phyloP scores from a whole-genome alignment of 805 yeast species.

The Metschnikowia dekortorum region DNA sequence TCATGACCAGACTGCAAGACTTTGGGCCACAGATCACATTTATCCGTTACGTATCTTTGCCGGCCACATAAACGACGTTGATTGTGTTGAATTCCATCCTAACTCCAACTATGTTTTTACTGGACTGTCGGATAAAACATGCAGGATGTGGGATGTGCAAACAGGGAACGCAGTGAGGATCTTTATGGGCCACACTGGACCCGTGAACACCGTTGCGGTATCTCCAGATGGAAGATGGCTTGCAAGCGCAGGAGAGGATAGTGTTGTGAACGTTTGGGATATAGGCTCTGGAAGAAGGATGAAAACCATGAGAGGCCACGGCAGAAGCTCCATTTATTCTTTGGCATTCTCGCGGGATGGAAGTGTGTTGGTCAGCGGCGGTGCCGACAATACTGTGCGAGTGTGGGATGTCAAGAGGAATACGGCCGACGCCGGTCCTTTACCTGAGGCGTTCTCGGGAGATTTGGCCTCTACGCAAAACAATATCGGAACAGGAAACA shows the following conservation, averaged over 20 bases:
- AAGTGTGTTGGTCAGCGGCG: slow-evolving; percentile 82
- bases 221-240: slow-evolving; percentile 97
- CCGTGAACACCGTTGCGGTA: slow-evolving; percentile 78
- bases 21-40: slow-evolving; percentile 98
- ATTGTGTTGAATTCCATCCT: slow-evolving; percentile 92
- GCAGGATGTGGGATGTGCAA: slow-evolving; percentile 96
- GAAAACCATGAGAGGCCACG: slow-evolving; percentile 94
- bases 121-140: slow-evolving; percentile 92
- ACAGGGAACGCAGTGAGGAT: slow-evolving; percentile 87
- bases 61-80: slow-evolving; percentile 95
- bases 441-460: slow-evolving; percentile 62
- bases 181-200: slow-evolving; percentile 89
- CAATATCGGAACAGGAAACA: slow-evolving; percentile 6
- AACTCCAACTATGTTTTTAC: slow-evolving; percentile 92
- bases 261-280: slow-evolving; percentile 88
- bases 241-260: slow-evolving; percentile 93
- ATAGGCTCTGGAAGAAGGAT: slow-evolving; percentile 84
- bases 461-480: slow-evolving; percentile 8
- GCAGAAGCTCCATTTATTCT: slow-evolving; percentile 79
- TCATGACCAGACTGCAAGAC: slow-evolving; percentile 94
- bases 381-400: slow-evolving; percentile 87
- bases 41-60: slow-evolving; percentile 95
- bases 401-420: slow-evolving; percentile 94
- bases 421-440: slow-evolving; percentile 72
- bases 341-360: slow-evolving; percentile 85